Conservation (phyloP, 2,329 filamentous ascomycete genomes). For the Plectosphaerella cucumerina region DNA sequence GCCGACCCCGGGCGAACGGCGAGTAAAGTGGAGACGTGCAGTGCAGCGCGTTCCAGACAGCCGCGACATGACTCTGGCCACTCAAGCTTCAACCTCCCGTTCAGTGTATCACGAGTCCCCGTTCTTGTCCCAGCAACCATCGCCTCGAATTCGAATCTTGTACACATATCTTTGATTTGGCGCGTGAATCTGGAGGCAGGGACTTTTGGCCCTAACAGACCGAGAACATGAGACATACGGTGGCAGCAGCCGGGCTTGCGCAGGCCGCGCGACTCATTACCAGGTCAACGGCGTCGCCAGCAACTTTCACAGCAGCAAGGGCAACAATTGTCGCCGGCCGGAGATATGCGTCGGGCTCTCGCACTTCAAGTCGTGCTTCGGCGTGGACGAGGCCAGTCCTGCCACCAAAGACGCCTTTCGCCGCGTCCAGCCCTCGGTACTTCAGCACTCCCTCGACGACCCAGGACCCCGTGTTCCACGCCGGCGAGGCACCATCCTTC, state of each 20-base stretch:
- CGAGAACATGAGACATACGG: neutral
- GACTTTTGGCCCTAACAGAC: too few relatives aligned
- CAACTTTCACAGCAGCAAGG: too few relatives aligned
- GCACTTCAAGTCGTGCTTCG: too few relatives aligned
- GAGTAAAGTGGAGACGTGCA: neutral
- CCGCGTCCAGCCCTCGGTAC: neutral
- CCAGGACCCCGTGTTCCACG: slow-evolving; percentile 7
- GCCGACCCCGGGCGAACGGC: neutral
- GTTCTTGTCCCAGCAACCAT: too few relatives aligned
- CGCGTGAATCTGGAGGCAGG: too few relatives aligned
- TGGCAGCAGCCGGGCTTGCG: neutral
- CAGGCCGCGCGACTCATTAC: neutral
- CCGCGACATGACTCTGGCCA: neutral
- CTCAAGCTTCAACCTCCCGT: neutral
- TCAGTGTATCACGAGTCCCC: neutral
- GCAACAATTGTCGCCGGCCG: too few relatives aligned
- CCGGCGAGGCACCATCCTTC: slow-evolving; percentile 23
- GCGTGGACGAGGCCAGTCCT: too few relatives aligned
- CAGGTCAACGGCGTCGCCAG: neutral
- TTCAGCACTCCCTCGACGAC: neutral
- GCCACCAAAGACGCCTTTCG: too few relatives aligned
- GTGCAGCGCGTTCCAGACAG: neutral
- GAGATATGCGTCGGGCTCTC: too few relatives aligned
- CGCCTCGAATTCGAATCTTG: too few relatives aligned
- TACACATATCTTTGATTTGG: too few relatives aligned